A percentile compares a stretch with the other conserved stretches of the same genome.
phyloP scores from a whole-genome alignment of 2,329 filamentous ascomycete species.

The Coccinonectria pachysandricola region DNA sequence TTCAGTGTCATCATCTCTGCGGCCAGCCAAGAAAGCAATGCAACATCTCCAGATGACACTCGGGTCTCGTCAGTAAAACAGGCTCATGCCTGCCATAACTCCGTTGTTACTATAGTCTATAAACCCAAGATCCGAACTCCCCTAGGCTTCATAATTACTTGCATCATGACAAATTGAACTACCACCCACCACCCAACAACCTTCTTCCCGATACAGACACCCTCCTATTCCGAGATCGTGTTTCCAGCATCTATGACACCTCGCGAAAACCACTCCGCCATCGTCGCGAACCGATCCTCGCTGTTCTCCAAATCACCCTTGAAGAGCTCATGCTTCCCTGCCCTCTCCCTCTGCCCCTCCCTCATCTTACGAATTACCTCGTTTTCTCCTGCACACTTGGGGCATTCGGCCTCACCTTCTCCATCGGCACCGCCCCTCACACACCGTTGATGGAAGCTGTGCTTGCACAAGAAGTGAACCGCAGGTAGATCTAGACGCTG shows the following conservation, averaged over 20 bases:
- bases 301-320: slow-evolving; percentile 65
- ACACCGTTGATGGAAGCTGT: slow-evolving; percentile 91
- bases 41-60: no score
- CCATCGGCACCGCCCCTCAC: slow-evolving; percentile 44
- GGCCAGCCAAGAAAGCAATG: not conserved
- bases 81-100: no score
- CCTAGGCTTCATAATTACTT: no score
- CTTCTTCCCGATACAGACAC: no score
- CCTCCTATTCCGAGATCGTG: no score
- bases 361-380: slow-evolving; percentile 82
- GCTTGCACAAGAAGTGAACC: slow-evolving; percentile 94
- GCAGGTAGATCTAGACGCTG: slow-evolving; percentile 73
- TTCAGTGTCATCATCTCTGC: slow-evolving; percentile 1
- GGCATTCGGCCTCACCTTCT: slow-evolving; percentile 67
- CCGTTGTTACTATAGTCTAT: no score
- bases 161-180: no score
- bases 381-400: slow-evolving; percentile 74
- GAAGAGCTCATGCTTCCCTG: slow-evolving; percentile 83
- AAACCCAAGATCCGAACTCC: no score
- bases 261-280: slow-evolving; percentile 89
- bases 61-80: no score
- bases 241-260: slow-evolving; percentile 70
- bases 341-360: slow-evolving; percentile 74
- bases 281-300: slow-evolving; percentile 76
- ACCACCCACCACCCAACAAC: no score